Evolutionary conservation across 441 rosid species (phyloP), one percentile per base, ranked within the genome.

Genomic region (Corymbia calophylla): DNA sequence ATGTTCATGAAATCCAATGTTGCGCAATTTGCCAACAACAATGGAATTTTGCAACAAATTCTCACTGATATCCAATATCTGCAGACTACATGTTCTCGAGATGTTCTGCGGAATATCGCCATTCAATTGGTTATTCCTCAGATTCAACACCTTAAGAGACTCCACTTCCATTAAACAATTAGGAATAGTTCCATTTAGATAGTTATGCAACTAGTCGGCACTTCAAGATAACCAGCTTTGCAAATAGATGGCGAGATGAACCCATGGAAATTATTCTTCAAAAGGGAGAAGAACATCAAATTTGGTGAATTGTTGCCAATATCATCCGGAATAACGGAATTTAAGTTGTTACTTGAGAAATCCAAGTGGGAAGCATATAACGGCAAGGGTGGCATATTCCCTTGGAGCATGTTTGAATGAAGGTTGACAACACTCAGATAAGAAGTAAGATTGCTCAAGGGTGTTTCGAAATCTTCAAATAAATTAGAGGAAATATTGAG

Each of bases 401-500:
- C 95, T 12, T n/a, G 88, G 31, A 93, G 92, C 54, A 9, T 47
- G 89, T 95, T 94, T 17, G 70, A 27, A 14, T 87, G 93, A 8
- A 95, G 92, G 90, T 94, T 95, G 8, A 94, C 58, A 6, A 92
- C 14, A 1, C 0, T 0, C 8, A 91, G 9, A 29, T 15, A 0
- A 25, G 90, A 14, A 29, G 66, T 13, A 32, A 44, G 23, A 21
- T 73, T 32, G 6, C 23, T 17, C 0, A 6, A 3, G 53, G 90
- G 66, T 51, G 60, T 27, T 87, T 88, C 88, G 1, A 94, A 53
- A 77, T 89, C 12, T 7, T 2, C n/a, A 49, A 95, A 87, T 1
- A 3, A 32, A 68, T 96, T 96, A 35, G 31, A 58, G 10, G 98
- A 95, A 81, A 95, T 91, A 90, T 95, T 89, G 87, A 96, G 64